Evolutionary conservation across 345 rosid genomes (phyloP).

Genomic region (Passiflora organensis): DNA sequence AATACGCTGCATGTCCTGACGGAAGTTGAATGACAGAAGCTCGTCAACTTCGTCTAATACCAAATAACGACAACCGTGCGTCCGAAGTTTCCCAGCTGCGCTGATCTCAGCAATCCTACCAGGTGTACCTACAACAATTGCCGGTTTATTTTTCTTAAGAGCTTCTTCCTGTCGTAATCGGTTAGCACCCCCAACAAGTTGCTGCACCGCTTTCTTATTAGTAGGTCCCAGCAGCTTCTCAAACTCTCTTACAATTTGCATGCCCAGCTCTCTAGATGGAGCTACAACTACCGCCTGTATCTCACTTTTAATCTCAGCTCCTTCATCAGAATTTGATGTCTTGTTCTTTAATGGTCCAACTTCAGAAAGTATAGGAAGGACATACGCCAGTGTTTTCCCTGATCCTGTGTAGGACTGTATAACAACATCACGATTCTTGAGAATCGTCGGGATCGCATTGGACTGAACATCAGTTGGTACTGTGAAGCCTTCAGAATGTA

Average conservation of each 20-base stretch:
- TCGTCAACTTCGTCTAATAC: conserved; percentile 92
- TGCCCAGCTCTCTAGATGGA: conserved; percentile 89
- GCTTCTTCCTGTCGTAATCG: conserved; percentile 95
- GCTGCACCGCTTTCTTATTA: conserved; percentile 78
- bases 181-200: conserved; percentile 96
- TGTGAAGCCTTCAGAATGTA: conserved; percentile 62
- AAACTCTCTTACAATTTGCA: conserved; percentile 92
- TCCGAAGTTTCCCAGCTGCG: conserved; percentile 86
- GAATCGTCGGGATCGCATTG: conserved; percentile 71
- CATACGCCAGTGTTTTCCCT: conserved; percentile 86
- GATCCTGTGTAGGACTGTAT: conserved; percentile 94
- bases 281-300: conserved; percentile 91
- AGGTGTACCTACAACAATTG: conserved; percentile 89
- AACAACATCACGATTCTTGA: conserved; percentile 67
- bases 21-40: conserved; percentile 82
- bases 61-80: conserved; percentile 77
- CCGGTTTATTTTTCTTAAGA: conserved; percentile 84
- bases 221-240: conserved; percentile 79
- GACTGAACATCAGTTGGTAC: conserved; percentile 88
- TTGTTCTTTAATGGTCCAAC: conserved; percentile 59
- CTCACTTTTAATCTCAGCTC: conserved; percentile 41
- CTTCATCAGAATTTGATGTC: conserved; percentile 30
- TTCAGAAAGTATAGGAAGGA: conserved; percentile 75
- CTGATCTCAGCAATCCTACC: conserved; percentile 93
- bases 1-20: conserved; percentile 86